These are phyloP conservation scores for Trichoderma sp. DNA, from an alignment of 2,329 filamentous ascomycete species.

Conservation along the genomic window DNA sequence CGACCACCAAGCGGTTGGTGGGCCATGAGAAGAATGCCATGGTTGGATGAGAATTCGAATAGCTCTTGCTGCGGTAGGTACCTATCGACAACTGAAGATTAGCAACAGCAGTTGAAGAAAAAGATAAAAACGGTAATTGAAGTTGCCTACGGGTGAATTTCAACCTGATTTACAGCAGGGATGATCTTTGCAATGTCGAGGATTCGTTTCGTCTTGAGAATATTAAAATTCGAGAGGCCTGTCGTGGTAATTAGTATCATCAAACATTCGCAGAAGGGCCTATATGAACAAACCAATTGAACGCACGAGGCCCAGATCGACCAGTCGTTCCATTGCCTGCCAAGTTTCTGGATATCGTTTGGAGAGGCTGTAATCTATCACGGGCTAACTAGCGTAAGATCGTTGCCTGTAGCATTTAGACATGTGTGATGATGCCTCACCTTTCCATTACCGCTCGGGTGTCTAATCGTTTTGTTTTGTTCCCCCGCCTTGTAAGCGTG, in stretches of 20 bases:
- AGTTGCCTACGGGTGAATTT: not conserved
- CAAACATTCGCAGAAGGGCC: not conserved
- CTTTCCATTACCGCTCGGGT: slow-evolving; percentile 13
- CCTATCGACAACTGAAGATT: not conserved
- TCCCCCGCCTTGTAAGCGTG: slow-evolving; percentile 14
- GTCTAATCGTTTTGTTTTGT: slow-evolving; percentile 1
- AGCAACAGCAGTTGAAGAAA: not conserved
- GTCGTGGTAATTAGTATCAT: not conserved
- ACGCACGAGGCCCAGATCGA: not conserved
- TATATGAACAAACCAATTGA: not conserved
- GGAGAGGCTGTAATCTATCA: slow-evolving; percentile 5
- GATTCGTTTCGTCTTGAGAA: slow-evolving; percentile 2
- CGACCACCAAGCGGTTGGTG: slow-evolving; percentile 2
- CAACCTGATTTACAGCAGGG: not conserved
- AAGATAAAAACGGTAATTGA: not conserved
- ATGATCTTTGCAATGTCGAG: not conserved
- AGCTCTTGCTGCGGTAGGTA: slow-evolving; percentile 4
- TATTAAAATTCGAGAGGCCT: slow-evolving; percentile 11
- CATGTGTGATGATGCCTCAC: not conserved
- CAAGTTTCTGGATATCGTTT: slow-evolving; percentile 8
- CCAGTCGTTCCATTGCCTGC: slow-evolving; percentile 4
- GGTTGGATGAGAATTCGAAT: not conserved
- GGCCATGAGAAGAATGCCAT: slow-evolving; percentile 1
- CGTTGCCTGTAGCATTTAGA: not conserved
- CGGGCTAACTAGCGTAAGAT: not conserved